These are phyloP conservation scores for Mimosa pudica DNA, from an alignment of 306 rosid species.

Conservation along the genomic window DNA sequence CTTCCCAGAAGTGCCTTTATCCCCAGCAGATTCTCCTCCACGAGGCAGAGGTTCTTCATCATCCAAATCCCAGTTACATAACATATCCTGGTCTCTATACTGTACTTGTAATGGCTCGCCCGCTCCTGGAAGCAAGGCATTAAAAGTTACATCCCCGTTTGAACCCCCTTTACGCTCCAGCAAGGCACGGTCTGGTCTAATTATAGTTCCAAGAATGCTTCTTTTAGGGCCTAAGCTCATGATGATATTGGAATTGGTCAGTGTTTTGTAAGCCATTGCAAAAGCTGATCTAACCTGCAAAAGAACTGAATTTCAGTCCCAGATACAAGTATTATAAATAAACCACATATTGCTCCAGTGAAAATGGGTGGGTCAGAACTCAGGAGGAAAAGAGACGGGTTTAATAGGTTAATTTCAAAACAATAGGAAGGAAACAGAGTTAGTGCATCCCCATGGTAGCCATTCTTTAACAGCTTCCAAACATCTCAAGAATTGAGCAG, in stretches of 20 bases:
- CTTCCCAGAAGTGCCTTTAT: constrained; percentile 45
- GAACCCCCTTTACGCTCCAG: constrained; percentile 80
- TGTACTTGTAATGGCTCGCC: constrained; percentile 64
- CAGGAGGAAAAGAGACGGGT: neutral
- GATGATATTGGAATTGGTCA: constrained; percentile 76
- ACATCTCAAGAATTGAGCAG: constrained; percentile 5
- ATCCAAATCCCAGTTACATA: constrained; percentile 78
- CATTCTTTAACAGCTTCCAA: constrained; percentile 9
- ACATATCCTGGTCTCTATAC: constrained; percentile 49
- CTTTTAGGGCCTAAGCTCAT: constrained; percentile 63
- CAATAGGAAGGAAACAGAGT: neutral
- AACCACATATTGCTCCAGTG: neutral
- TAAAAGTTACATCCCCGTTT: constrained; percentile 65
- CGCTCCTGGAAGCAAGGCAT: constrained; percentile 92
- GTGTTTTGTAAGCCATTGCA: constrained; percentile 69
- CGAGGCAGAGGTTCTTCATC: constrained; percentile 81
- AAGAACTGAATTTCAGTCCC: constrained; percentile 6
- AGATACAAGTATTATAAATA: neutral
- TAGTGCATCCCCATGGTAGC: constrained; percentile 23
- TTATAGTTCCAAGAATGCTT: constrained; percentile 97
- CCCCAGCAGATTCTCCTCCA: constrained; percentile 39
- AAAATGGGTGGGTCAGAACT: neutral
- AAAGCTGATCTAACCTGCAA: constrained; percentile 90
- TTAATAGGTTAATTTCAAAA: constrained; percentile 1
- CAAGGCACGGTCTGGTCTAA: constrained; percentile 77